These are phyloP conservation scores for Fusarium azukiicola DNA, from an alignment of 2,329 filamentous ascomycete genomes.

Conservation along the genomic window DNA sequence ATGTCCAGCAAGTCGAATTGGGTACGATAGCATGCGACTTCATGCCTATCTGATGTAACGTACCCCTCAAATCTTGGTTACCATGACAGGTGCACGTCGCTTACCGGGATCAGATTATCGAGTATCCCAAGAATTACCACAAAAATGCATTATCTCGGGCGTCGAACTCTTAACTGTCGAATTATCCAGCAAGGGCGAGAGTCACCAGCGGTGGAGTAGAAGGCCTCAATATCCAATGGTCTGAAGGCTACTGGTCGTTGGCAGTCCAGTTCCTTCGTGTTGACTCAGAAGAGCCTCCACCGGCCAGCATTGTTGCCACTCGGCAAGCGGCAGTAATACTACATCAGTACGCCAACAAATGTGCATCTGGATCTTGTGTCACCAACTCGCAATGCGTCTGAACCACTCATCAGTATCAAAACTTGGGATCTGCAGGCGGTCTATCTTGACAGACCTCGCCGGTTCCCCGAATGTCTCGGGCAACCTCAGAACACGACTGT, in stretches of 20 bases:
- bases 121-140: constrained; percentile 12
- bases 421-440: too few species aligned
- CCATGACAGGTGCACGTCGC: constrained; percentile 14
- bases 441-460: too few species aligned
- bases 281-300: constrained; percentile 35
- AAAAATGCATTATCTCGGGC: constrained; percentile 31
- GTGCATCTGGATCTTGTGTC: neutral
- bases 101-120: constrained; percentile 14
- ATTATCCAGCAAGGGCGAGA: constrained; percentile 4
- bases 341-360: neutral
- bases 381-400: neutral
- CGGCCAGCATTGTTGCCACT: constrained; percentile 4
- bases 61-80: constrained; percentile 31
- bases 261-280: constrained; percentile 16
- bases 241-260: constrained; percentile 31
- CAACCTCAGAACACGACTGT: neutral
- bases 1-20: neutral
- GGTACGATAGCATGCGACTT: constrained; percentile 37
- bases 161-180: constrained; percentile 21
- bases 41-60: constrained; percentile 43
- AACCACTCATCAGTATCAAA: neutral
- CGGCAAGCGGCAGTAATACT: neutral
- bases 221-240: constrained; percentile 40
- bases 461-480: neutral
- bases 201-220: constrained; percentile 40